Conservation (phyloP, 441 rosid species). For the Bocquillonia castaneifolia region DNA sequence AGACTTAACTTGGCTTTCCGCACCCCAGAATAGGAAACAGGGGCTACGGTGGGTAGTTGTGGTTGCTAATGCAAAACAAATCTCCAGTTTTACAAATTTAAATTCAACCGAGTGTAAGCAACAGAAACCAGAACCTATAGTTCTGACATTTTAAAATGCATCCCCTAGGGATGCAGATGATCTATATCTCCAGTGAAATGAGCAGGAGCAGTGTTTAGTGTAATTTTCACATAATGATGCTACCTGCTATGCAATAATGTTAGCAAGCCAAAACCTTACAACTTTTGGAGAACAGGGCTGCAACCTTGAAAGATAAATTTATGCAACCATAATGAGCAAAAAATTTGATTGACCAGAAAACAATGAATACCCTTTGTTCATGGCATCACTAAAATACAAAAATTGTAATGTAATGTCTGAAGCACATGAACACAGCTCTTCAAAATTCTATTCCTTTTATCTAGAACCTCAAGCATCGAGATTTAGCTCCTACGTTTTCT, state of each 20-base stretch:
- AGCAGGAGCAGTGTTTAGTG: not conserved
- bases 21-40: not conserved
- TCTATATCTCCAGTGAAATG: not conserved
- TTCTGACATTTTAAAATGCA: not conserved
- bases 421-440: conserved; percentile 18
- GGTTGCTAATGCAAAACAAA: no score
- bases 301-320: not conserved
- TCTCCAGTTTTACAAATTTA: no score
- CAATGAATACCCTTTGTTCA: not conserved
- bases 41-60: not conserved
- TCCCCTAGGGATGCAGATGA: not conserved
- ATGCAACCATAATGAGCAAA: not conserved
- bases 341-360: conserved; percentile 5
- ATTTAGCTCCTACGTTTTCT: conserved; percentile 16
- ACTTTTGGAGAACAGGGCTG: not conserved
- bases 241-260: not conserved
- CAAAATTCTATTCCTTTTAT: conserved; percentile 20
- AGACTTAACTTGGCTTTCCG: not conserved
- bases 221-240: no score
- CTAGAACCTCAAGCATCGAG: conserved; percentile 4
- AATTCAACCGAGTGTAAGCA: no score
- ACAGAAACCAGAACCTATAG: not conserved
- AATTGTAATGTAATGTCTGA: conserved; percentile 1
- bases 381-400: conserved; percentile 14
- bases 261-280: not conserved